These are phyloP conservation scores for Lithohypha guttulata DNA, from an alignment of 2,329 filamentous ascomycete species.

Conservation along the genomic window DNA sequence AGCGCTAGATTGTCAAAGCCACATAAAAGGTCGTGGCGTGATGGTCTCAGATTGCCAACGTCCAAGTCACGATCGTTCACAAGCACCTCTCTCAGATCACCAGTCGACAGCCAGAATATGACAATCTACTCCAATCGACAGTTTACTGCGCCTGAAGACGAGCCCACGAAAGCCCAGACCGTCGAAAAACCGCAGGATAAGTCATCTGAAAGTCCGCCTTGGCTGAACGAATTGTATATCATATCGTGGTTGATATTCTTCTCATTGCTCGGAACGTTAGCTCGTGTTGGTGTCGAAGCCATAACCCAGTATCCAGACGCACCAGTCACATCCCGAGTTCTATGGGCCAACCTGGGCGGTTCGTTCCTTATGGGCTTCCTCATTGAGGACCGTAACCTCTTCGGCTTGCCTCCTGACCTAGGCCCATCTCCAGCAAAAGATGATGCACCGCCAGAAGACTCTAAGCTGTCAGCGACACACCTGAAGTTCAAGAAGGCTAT, in stretches of 20 bases:
- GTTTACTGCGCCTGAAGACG: background rate
- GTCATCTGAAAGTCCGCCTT: background rate
- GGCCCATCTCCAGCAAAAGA: conserved; percentile 8
- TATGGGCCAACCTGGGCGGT: conserved; percentile 79
- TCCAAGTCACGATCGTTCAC: background rate
- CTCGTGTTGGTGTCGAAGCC: conserved; percentile 63
- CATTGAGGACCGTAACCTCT: conserved; percentile 61
- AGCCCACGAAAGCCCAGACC: background rate
- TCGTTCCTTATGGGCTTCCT: conserved; percentile 73
- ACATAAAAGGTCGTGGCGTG: conserved; percentile 3
- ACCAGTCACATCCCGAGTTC: conserved; percentile 57
- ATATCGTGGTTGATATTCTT: conserved; percentile 71
- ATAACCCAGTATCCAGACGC: conserved; percentile 68
- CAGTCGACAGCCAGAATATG: background rate
- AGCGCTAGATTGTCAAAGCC: no score
- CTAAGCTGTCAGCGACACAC: conserved; percentile 31
- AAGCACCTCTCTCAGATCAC: background rate
- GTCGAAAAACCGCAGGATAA: background rate
- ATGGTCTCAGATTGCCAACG: conserved; percentile 1
- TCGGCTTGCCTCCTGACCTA: conserved; percentile 41
- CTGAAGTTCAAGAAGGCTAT: conserved; percentile 58
- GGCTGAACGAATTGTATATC: conserved; percentile 30
- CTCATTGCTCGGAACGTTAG: conserved; percentile 67
- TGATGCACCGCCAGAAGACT: conserved; percentile 40
- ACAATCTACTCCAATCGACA: conserved; percentile 1